These are phyloP conservation scores for Globisporangium paddicum DNA, from an alignment of 352 stramenopile genomes.

Conservation along the genomic window DNA sequence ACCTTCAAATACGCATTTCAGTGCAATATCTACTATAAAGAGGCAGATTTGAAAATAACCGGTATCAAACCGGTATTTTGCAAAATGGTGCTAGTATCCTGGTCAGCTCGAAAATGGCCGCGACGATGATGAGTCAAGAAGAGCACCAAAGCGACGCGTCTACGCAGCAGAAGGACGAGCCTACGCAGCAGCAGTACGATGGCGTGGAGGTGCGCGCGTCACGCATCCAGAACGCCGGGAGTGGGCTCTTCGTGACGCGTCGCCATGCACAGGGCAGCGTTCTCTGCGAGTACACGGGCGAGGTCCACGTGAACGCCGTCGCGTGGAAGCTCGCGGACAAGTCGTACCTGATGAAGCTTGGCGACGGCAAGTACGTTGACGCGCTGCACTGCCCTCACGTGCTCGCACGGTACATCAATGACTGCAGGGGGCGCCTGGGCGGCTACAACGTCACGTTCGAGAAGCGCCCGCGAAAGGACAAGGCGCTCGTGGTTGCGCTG, in stretches of 20 bases:
- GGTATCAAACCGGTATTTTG: too few relatives aligned
- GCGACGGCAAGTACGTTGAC: conserved; percentile 72
- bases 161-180: neutral
- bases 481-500: conserved; percentile 55
- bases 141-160: neutral
- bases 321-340: conserved; percentile 65
- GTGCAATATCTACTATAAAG: too few relatives aligned
- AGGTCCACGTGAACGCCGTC: conserved; percentile 23
- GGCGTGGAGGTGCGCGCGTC: conserved; percentile 43
- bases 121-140: neutral
- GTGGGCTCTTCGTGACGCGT: conserved; percentile 46
- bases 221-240: conserved; percentile 41
- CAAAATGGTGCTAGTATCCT: too few relatives aligned
- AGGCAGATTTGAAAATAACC: too few relatives aligned
- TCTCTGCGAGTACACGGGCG: conserved; percentile 44
- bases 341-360: conserved; percentile 79
- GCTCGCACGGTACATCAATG: conserved; percentile 77
- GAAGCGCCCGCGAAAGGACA: conserved; percentile 42
- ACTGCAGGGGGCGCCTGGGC: conserved; percentile 47
- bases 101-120: too few relatives aligned
- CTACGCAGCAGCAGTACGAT: conserved; percentile 4
- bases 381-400: conserved; percentile 39
- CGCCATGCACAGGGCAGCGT: conserved; percentile 17
- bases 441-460: conserved; percentile 76
- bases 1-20: too few relatives aligned